phyloP scores from a whole-genome alignment of 495 filamentous ascomycete genomes.

The Penicillium lividum region DNA sequence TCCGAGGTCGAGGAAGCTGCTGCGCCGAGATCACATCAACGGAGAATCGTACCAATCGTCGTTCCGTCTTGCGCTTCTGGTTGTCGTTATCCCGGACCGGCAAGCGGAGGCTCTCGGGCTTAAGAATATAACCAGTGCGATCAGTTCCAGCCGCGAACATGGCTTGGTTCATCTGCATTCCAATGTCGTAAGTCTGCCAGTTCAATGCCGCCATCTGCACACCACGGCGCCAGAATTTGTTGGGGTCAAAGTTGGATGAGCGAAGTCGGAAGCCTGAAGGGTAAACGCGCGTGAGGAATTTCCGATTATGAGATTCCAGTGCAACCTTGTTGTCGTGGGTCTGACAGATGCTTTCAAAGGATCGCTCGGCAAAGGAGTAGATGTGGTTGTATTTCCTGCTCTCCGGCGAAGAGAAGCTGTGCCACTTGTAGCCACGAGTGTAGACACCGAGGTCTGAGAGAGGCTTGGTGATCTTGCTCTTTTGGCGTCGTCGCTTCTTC shows the following conservation, averaged over 20 bases:
- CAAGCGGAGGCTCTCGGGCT: slow-evolving; percentile 78
- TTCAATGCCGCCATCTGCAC: slow-evolving; percentile 97
- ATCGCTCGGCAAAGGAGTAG: slow-evolving; percentile 86
- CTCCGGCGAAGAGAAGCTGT: slow-evolving; percentile 69
- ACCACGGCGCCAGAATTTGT: slow-evolving; percentile 88
- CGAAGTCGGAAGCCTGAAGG: slow-evolving; percentile 74
- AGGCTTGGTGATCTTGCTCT: slow-evolving; percentile 81
- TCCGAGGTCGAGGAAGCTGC: slow-evolving; percentile 81
- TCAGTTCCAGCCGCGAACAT: slow-evolving; percentile 97
- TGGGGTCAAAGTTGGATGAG: slow-evolving; percentile 91
- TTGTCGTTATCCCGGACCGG: slow-evolving; percentile 49
- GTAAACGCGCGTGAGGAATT: slow-evolving; percentile 91
- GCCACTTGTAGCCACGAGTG: slow-evolving; percentile 81
- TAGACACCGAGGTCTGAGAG: slow-evolving; percentile 89
- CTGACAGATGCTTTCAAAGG: slow-evolving; percentile 75
- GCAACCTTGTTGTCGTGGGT: slow-evolving; percentile 67
- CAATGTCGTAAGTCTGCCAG: slow-evolving; percentile 96
- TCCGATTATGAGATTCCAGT: slow-evolving; percentile 87
- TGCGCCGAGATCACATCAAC: slow-evolving; percentile 93
- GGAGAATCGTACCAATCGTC: slow-evolving; percentile 77
- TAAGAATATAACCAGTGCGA: slow-evolving; percentile 87
- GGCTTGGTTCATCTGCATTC: slow-evolving; percentile 93
- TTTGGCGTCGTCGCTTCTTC: slow-evolving; percentile 56
- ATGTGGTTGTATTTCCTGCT: slow-evolving; percentile 88
- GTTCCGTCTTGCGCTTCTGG: slow-evolving; percentile 47